These are phyloP conservation scores for Pseudoneurospora amorphoporcata DNA, from an alignment of 495 filamentous ascomycete genomes.

Conservation along the genomic window DNA sequence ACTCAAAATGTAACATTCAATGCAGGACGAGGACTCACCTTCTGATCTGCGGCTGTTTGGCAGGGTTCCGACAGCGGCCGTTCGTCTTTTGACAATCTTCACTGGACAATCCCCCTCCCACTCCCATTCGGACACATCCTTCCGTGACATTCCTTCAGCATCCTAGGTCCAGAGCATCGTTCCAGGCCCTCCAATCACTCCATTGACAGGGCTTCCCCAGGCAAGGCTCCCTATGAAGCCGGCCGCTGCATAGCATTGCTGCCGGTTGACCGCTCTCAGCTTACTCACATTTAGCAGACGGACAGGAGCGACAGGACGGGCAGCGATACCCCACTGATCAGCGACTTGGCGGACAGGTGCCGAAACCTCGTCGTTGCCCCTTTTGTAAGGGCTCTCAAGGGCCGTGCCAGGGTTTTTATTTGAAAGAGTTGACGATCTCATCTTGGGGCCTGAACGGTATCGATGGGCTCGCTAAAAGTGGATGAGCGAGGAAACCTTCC, in stretches of 20 bases:
- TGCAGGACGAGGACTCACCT: background rate
- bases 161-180: background rate
- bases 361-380: background rate
- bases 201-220: background rate
- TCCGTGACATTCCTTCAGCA: background rate
- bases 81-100: background rate
- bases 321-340: slow-evolving; percentile 6
- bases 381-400: background rate
- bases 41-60: background rate
- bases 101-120: background rate
- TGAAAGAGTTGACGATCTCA: background rate
- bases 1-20: background rate
- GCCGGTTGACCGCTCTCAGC: background rate
- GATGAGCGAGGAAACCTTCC: background rate
- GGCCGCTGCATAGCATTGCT: background rate
- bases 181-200: background rate
- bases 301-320: background rate
- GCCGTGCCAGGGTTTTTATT: background rate
- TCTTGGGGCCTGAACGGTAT: background rate
- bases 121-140: background rate
- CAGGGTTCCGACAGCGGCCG: background rate
- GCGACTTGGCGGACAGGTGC: slow-evolving; percentile 4
- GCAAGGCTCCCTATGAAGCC: background rate
- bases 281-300: background rate
- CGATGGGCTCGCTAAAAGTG: background rate